These are phyloP conservation scores for Effrenium voratum DNA, from an alignment of 73 alveolate species.

Conservation along the genomic window DNA sequence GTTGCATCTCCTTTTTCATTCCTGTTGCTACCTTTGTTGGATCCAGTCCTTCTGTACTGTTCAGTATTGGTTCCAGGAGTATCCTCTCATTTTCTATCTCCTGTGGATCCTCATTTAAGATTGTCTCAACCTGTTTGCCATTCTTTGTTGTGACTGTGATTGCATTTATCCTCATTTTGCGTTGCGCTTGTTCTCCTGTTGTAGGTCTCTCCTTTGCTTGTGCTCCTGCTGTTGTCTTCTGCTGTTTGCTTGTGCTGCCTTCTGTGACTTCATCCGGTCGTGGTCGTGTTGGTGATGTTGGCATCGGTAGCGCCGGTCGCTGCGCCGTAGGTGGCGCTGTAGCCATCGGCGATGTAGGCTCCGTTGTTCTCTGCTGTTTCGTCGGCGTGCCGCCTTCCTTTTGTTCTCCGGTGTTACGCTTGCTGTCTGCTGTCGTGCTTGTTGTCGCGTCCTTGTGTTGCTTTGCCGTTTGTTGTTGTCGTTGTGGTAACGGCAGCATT, in stretches of 20 bases:
- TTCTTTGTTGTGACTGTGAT: not conserved
- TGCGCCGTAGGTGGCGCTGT: not conserved
- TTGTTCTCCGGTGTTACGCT: not conserved
- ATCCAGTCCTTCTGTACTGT: not conserved
- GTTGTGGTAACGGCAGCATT: no score
- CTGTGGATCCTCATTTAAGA: not conserved
- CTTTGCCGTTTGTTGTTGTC: not conserved
- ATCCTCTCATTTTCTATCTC: not conserved
- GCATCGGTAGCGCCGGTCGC: not conserved
- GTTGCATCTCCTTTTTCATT: not conserved
- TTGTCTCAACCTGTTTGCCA: not conserved
- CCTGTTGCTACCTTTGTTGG: not conserved
- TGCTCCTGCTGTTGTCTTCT: not conserved
- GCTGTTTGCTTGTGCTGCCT: not conserved
- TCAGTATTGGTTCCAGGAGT: not conserved
- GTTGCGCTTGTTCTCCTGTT: not conserved
- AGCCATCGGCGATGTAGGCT: not conserved
- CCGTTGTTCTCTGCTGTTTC: not conserved
- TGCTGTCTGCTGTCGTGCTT: no score
- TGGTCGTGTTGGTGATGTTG: not conserved
- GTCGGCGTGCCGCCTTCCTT: not conserved
- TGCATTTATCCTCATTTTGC: not conserved
- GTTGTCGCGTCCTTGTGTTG: not conserved
- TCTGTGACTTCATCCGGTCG: not conserved
- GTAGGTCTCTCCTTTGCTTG: not conserved